A percentile compares a stretch with the other conserved stretches of the same genome.
Conservation (phyloP, 1,284 basidiomycete genomes). For the Golubevia sp. region DNA sequence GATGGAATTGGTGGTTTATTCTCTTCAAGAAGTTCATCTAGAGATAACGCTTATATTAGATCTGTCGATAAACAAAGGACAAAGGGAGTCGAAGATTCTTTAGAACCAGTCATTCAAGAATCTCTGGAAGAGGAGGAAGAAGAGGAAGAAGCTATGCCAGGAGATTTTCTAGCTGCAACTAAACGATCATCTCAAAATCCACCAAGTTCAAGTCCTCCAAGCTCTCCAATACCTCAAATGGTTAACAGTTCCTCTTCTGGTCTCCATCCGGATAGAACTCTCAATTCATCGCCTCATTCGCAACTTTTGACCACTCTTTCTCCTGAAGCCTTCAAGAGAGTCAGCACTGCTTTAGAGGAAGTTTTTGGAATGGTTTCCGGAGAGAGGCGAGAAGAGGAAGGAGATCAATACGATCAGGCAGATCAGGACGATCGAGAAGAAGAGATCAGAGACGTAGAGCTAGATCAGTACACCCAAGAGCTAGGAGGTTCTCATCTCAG, state of each 20-base stretch:
- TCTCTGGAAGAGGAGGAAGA: constrained; percentile 8
- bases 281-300: constrained; percentile 11
- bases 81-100: not conserved
- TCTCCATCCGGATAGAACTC: not conserved
- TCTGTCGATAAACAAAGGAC: constrained; percentile 15
- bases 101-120: not conserved
- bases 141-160: constrained; percentile 15
- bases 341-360: constrained; percentile 49
- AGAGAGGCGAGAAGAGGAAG: not conserved
- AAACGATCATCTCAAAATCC: constrained; percentile 1
- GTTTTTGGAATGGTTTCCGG: constrained; percentile 37
- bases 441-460: not conserved
- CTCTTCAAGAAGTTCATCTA: constrained; percentile 27
- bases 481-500: not conserved
- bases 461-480: not conserved
- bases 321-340: constrained; percentile 46
- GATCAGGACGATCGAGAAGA: constrained; percentile 5
- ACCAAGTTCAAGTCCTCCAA: not conserved
- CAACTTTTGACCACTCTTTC: constrained; percentile 28
- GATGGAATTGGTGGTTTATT: constrained; percentile 22
- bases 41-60: constrained; percentile 36
- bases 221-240: not conserved
- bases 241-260: not conserved
- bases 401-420: constrained; percentile 12
- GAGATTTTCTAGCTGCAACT: constrained; percentile 7